These are phyloP conservation scores for Copromyces sp. DNA, from an alignment of 495 filamentous ascomycete genomes.

Conservation along the genomic window DNA sequence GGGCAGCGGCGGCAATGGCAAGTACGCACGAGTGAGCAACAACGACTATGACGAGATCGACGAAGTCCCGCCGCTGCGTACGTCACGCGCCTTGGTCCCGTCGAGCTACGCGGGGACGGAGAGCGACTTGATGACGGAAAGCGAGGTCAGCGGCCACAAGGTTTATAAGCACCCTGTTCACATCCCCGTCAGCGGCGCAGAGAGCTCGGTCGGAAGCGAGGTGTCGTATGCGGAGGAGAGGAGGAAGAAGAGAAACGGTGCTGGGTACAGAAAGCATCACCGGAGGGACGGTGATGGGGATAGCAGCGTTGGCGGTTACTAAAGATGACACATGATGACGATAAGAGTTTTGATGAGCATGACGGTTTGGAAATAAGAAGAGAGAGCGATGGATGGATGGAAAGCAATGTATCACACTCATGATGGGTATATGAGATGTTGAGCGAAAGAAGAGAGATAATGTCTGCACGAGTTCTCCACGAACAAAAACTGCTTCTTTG, in stretches of 20 bases:
- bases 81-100: constrained; percentile 26
- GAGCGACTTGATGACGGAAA: constrained; percentile 41
- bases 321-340: background rate
- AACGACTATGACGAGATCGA: background rate
- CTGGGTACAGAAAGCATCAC: constrained; percentile 9
- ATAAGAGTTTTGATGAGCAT: background rate
- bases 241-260: constrained; percentile 23
- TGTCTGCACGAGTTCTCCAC: background rate
- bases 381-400: background rate
- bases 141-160: constrained; percentile 59
- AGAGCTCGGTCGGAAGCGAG: constrained; percentile 13
- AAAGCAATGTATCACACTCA: background rate
- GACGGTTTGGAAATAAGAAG: background rate
- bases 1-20: background rate
- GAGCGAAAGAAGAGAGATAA: background rate
- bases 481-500: background rate
- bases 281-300: constrained; percentile 1
- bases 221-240: constrained; percentile 25
- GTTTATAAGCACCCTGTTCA: constrained; percentile 73
- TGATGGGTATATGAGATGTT: background rate
- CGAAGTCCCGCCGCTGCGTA: constrained; percentile 23
- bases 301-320: background rate
- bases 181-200: constrained; percentile 41
- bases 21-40: background rate
- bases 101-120: constrained; percentile 31